phyloP scores from a whole-genome alignment of 2,329 filamentous ascomycete species.

The Diplodia sapinea region DNA sequence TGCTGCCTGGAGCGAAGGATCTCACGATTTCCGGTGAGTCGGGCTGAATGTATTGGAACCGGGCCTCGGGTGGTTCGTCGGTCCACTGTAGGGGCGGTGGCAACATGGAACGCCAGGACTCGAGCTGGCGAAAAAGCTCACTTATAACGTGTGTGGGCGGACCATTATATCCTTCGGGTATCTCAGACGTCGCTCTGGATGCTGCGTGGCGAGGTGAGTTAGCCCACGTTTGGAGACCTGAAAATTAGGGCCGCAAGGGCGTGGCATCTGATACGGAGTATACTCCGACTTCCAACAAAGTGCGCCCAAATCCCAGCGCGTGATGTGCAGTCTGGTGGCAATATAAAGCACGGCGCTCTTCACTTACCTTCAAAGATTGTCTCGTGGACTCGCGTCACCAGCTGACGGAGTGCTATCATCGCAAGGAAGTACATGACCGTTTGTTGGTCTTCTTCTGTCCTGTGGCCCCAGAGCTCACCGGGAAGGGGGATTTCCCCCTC shows the following conservation, averaged over 20 bases:
- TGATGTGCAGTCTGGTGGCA: background rate
- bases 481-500: conserved; percentile 63
- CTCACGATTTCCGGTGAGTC: background rate
- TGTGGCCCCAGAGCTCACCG: conserved; percentile 56
- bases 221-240: conserved; percentile 15
- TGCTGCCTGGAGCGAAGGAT: conserved; percentile 3
- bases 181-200: conserved; percentile 26
- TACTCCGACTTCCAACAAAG: conserved; percentile 29
- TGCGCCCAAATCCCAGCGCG: conserved; percentile 6
- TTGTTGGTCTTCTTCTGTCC: conserved; percentile 49
- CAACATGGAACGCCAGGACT: conserved; percentile 64
- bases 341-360: background rate
- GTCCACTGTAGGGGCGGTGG: conserved; percentile 63
- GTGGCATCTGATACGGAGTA: conserved; percentile 26
- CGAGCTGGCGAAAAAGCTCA: conserved; percentile 60
- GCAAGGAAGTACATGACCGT: conserved; percentile 65
- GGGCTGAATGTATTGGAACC: conserved; percentile 34
- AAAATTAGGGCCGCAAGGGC: background rate
- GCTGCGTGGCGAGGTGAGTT: conserved; percentile 22
- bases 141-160: conserved; percentile 54
- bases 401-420: conserved; percentile 62
- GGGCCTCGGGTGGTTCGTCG: conserved; percentile 56
- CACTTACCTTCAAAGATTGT: conserved; percentile 60
- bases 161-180: conserved; percentile 44
- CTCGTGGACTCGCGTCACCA: conserved; percentile 61